These are phyloP conservation scores for Entophlyctis luteolus DNA, from an alignment of 192 early-diverging fungal genomes.

Conservation along the genomic window DNA sequence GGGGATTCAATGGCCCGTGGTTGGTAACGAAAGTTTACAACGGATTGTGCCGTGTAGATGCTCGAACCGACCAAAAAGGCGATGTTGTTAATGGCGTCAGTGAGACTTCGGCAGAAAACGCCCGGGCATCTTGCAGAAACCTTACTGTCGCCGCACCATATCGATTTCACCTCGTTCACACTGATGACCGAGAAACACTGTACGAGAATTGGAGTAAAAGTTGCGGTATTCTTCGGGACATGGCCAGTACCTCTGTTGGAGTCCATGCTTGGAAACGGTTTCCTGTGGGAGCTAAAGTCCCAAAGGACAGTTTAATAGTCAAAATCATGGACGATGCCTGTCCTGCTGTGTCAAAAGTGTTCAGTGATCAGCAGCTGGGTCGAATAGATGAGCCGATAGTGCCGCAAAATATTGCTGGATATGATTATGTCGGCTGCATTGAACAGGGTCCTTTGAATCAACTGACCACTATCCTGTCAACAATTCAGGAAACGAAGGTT, in stretches of 20 bases:
- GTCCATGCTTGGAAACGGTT: conserved; percentile 18
- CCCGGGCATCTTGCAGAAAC: no score
- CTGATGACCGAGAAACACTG: background rate
- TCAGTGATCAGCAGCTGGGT: background rate
- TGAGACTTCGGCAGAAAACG: no score
- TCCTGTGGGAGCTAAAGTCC: background rate
- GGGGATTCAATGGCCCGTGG: conserved; percentile 2
- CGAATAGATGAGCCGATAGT: no score
- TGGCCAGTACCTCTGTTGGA: conserved; percentile 2
- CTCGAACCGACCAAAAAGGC: no score
- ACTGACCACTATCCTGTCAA: no score
- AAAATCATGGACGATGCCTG: background rate
- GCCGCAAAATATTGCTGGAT: no score
- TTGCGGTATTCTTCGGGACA: background rate
- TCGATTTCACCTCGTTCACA: conserved; percentile 9
- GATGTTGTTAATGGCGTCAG: background rate
- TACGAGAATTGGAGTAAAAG: conserved; percentile 2
- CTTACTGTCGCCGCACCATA: background rate
- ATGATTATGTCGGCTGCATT: no score
- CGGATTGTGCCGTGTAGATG: background rate
- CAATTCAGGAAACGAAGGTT: no score
- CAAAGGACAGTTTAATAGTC: background rate
- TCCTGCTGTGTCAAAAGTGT: conserved; percentile 1
- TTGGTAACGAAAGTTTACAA: conserved; percentile 1
- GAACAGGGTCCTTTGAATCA: no score